Evolutionary conservation across 2,329 filamentous ascomycete genomes (phyloP).

Genomic region (Cladophialophora yegresii): DNA sequence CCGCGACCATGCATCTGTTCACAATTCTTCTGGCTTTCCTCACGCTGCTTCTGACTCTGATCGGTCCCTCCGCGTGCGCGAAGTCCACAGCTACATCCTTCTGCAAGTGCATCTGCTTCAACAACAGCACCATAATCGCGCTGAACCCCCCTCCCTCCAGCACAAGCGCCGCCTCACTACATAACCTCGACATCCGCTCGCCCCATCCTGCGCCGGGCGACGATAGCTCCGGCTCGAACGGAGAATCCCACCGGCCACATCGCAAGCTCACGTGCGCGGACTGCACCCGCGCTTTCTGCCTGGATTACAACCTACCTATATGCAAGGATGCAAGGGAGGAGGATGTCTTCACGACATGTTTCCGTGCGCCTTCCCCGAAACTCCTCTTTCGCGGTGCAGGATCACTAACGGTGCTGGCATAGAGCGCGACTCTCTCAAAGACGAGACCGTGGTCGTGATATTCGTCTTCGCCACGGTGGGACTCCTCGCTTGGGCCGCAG

Average conservation of each 20-base stretch:
- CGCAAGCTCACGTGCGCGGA: conserved; percentile 61
- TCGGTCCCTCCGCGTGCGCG: conserved; percentile 15
- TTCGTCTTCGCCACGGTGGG: conserved; percentile 66
- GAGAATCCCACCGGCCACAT: conserved; percentile 39
- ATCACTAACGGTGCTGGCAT: neutral
- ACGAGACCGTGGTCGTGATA: conserved; percentile 65
- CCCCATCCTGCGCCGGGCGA: conserved; percentile 14
- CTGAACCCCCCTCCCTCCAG: conserved; percentile 51
- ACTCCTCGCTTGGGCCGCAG: conserved; percentile 60
- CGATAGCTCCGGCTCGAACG: conserved; percentile 20
- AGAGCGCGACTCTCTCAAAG: conserved; percentile 68
- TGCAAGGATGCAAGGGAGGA: conserved; percentile 64
- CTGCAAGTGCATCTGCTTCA: conserved; percentile 71
- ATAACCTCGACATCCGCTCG: conserved; percentile 24
- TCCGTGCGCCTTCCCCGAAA: conserved; percentile 51
- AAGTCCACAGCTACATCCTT: conserved; percentile 60
- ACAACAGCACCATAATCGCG: conserved; percentile 68
- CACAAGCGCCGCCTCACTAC: conserved; percentile 18
- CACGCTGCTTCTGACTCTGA: conserved; percentile 15
- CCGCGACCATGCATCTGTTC: neutral
- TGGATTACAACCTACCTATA: conserved; percentile 61
- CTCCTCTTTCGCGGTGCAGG: neutral
- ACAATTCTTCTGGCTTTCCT: conserved; percentile 1
- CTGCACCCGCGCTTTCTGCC: conserved; percentile 68
- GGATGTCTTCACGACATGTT: conserved; percentile 67